Conservation (phyloP, 2,329 filamentous ascomycete species). For the Cordyceps farinosa region DNA sequence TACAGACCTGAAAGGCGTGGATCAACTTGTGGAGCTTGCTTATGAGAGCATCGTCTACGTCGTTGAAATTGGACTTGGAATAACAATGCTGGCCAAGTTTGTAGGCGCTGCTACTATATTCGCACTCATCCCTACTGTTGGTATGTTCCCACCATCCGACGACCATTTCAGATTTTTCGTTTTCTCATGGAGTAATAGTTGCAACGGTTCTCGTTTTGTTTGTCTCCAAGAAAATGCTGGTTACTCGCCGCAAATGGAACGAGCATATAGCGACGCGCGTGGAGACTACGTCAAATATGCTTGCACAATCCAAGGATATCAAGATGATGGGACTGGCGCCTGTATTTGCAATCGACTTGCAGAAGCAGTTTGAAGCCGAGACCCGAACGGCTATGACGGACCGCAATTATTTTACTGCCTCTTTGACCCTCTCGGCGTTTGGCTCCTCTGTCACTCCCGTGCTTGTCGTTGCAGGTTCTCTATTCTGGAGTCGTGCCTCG, state of each 20-base stretch:
- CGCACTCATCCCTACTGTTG: background rate
- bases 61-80: background rate
- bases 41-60: background rate
- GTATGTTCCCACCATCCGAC: background rate
- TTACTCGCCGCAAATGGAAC: constrained; percentile 2
- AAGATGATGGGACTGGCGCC: constrained; percentile 5
- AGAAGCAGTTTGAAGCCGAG: background rate
- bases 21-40: background rate
- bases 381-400: background rate
- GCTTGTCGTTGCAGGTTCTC: background rate
- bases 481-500: constrained; percentile 3
- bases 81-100: background rate
- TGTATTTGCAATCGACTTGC: background rate
- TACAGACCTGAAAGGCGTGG: constrained; percentile 3
- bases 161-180: background rate
- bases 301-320: constrained; percentile 6
- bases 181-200: background rate
- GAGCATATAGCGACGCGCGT: background rate
- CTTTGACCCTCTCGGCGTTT: constrained; percentile 2
- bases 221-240: background rate
- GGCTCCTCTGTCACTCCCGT: constrained; percentile 2
- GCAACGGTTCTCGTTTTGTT: background rate
- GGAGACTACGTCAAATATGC: constrained; percentile 1
- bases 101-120: constrained; percentile 1
- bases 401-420: background rate